Conservation (phyloP, 371 early-diverging fungal species). For the Chytridium lagenaria region DNA sequence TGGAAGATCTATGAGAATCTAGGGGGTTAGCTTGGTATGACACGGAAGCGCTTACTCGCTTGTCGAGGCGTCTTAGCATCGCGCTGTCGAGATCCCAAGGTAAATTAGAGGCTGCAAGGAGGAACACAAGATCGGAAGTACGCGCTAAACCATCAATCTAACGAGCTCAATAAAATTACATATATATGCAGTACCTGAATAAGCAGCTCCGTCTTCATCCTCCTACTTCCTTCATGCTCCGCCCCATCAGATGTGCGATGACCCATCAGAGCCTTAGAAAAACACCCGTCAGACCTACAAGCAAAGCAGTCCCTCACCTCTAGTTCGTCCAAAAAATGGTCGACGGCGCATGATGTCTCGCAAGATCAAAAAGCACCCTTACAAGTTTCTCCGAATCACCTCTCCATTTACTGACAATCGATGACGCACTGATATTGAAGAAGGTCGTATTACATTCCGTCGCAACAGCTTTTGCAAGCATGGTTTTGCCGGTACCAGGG, state of each 20-base stretch:
- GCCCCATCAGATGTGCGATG: conserved; percentile 49
- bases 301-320: conserved; percentile 37
- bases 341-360: conserved; percentile 58
- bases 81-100: conserved; percentile 66
- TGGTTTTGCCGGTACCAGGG: conserved; percentile 97
- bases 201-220: conserved; percentile 66
- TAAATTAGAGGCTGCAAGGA: conserved; percentile 61
- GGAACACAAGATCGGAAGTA: conserved; percentile 52
- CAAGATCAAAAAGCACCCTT: conserved; percentile 60
- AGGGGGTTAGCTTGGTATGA: not conserved
- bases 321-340: conserved; percentile 64
- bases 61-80: conserved; percentile 60
- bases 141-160: conserved; percentile 60
- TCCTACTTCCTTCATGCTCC: conserved; percentile 62
- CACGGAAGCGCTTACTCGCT: conserved; percentile 44
- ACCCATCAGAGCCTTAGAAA: conserved; percentile 58
- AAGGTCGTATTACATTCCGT: conserved; percentile 67
- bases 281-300: not conserved
- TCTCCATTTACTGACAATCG: conserved; percentile 75
- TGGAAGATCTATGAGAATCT: conserved; percentile 58
- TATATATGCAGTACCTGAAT: conserved; percentile 47
- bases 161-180: not conserved
- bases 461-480: conserved; percentile 90
- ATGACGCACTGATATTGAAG: conserved; percentile 68
- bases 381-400: conserved; percentile 66